Evolutionary conservation across 768 basidiomycete species (phyloP), one percentile per base, ranked within the genome.

Genomic region (Amanita inopinata): DNA sequence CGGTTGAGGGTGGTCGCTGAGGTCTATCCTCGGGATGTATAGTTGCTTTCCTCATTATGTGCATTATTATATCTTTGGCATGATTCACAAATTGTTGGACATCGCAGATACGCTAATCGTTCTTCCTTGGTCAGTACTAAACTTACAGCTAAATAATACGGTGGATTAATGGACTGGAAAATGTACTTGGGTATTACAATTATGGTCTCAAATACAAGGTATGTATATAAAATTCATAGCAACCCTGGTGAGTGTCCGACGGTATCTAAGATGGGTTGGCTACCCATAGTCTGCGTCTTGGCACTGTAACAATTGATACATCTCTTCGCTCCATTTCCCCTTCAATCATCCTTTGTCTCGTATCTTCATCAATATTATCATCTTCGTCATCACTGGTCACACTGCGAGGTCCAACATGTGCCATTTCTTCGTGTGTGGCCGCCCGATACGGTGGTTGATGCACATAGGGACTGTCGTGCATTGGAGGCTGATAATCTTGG

Each of bases 301-400:
- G 87, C 32, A 77, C 70, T 4, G 78, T 80, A 47, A 89, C 74
- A 53, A 89, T 85, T n/a, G 82, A 83, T 22, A 89, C 84, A 49
- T 89, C 84, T 37, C 87, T 73, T 50, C 85, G 69, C 28, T 69
- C 76, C 73, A 90, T 84, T 59, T 89, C 86, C 45, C 82, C 79
- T 56, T 89, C 87, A 24, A 88, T 86, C 51, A 75, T 67, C 46
- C 76, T 69, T 56, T 87, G 85, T 46, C 78, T 67, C 9, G 76
- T 70, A 37, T 81, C 77, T 49, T 88, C 85, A 50, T 88, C 85
- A 43, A 82, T 65, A 35, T 84, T 81, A 22, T 82, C 79, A 14
- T 84, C 80, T 7, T 75, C 67, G 8, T 74, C 74, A 40, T 78
- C 80, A 5, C 68, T 69, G 24, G 74, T 77, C 36, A 64, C 65